Conservation (phyloP, 768 basidiomycete species). For the Boletus tylopilopsis region DNA sequence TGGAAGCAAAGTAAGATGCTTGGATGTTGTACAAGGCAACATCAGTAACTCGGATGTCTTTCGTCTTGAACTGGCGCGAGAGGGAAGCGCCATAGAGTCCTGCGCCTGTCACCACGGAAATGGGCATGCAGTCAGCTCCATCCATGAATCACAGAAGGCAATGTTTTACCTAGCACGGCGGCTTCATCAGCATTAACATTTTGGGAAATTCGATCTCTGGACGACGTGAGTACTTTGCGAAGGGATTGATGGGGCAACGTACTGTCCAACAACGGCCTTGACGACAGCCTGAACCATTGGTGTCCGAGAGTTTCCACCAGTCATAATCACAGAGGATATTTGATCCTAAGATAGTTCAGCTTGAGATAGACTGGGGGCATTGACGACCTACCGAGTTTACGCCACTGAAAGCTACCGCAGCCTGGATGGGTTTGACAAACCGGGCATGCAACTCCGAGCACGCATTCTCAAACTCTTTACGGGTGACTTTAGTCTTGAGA, state of each 20-base stretch:
- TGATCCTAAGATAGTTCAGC: constrained; percentile 51
- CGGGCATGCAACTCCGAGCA: constrained; percentile 60
- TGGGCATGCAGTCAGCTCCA: constrained; percentile 1
- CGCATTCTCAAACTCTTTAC: constrained; percentile 73
- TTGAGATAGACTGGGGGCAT: background rate
- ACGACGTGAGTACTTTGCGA: background rate
- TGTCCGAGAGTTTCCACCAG: constrained; percentile 84
- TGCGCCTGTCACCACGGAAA: constrained; percentile 45
- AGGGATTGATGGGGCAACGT: constrained; percentile 27
- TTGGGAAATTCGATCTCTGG: constrained; percentile 77
- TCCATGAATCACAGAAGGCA: background rate
- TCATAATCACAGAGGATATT: constrained; percentile 86
- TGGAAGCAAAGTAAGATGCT: constrained; percentile 69
- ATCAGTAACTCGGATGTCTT: constrained; percentile 84
- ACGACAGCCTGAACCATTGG: constrained; percentile 91
- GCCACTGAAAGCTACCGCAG: constrained; percentile 65
- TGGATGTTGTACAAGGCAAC: constrained; percentile 71
- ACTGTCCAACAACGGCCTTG: constrained; percentile 74
- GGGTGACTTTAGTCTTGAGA: constrained; percentile 73
- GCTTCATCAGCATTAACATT: constrained; percentile 98
- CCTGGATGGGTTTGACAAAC: constrained; percentile 69
- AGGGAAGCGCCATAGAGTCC: constrained; percentile 88
- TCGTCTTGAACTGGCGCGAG: constrained; percentile 91
- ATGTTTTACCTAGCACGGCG: constrained; percentile 68
- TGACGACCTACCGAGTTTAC: constrained; percentile 53